Evolutionary conservation across 164 flowering plant genomes (phyloP).

Genomic region (Aristolochia fimbriata): DNA sequence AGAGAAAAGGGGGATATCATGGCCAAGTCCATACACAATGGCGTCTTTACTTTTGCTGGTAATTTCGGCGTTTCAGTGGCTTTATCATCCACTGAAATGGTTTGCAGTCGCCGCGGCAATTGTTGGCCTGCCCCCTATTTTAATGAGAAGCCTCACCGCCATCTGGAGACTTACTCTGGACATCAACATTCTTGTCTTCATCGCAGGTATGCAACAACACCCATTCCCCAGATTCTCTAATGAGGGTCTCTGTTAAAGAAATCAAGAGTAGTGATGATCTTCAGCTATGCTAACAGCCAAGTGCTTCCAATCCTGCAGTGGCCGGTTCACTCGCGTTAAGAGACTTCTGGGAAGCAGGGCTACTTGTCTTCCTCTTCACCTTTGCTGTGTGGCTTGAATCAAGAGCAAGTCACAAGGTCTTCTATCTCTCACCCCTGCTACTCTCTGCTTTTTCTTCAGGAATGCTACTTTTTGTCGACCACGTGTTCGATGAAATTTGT

Average conservation of each 20-base stretch:
- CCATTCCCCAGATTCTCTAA: not conserved
- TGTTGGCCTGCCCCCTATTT: constrained; percentile 54
- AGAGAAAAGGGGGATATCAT: constrained; percentile 28
- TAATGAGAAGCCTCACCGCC: constrained; percentile 33
- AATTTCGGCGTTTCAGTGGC: constrained; percentile 39
- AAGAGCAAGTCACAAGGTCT: constrained; percentile 87
- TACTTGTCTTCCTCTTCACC: constrained; percentile 76
- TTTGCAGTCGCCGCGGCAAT: constrained; percentile 55
- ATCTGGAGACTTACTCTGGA: constrained; percentile 40
- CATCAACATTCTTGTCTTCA: constrained; percentile 56
- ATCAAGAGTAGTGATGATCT: not conserved
- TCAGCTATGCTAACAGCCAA: not conserved
- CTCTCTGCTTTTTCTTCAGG: not conserved
- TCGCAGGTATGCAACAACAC: constrained; percentile 46
- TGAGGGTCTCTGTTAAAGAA: not conserved
- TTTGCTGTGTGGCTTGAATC: constrained; percentile 90
- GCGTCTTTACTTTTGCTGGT: constrained; percentile 44
- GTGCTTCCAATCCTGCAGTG: constrained; percentile 34
- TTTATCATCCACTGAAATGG: constrained; percentile 57
- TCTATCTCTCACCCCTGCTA: not conserved
- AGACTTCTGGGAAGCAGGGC: constrained; percentile 75
- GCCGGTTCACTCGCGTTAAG: constrained; percentile 48
- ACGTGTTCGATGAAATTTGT: not conserved
- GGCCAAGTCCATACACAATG: constrained; percentile 77
- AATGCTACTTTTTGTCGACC: too few species aligned